phyloP scores from a whole-genome alignment of 2,329 filamentous ascomycete species.

The Botryotinia convoluta region DNA sequence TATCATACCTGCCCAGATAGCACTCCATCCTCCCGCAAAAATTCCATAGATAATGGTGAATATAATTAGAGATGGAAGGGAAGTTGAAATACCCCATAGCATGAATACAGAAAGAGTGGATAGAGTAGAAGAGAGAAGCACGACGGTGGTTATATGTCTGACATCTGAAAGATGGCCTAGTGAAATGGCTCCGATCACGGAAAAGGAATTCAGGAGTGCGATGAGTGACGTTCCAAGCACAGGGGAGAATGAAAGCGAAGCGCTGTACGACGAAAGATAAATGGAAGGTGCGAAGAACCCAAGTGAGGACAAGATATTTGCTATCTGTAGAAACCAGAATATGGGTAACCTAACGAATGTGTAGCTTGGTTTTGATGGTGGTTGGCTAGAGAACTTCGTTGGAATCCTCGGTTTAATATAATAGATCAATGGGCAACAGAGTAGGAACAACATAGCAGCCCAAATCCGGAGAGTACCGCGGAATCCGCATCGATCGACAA shows the following conservation, averaged over 20 bases:
- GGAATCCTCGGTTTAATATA: constrained; percentile 57
- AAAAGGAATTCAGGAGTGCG: constrained; percentile 48
- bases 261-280: constrained; percentile 51
- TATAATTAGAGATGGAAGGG: constrained; percentile 44
- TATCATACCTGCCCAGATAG: constrained; percentile 45
- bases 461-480: constrained; percentile 42
- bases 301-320: constrained; percentile 51
- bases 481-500: constrained; percentile 44
- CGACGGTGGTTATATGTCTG: constrained; percentile 44
- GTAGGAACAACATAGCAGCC: constrained; percentile 41
- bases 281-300: constrained; percentile 56
- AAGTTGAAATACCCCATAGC: constrained; percentile 53
- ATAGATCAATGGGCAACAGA: constrained; percentile 48
- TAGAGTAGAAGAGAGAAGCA: constrained; percentile 49
- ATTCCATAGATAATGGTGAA: constrained; percentile 56
- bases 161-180: constrained; percentile 44
- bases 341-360: constrained; percentile 46
- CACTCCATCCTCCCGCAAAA: constrained; percentile 55
- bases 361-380: constrained; percentile 19
- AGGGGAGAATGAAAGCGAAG: constrained; percentile 42
- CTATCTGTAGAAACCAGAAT: constrained; percentile 50
- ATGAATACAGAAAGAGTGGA: constrained; percentile 50
- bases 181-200: constrained; percentile 45
- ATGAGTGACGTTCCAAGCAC: constrained; percentile 47
- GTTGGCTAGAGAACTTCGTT: constrained; percentile 16